These are phyloP conservation scores for Hortiboletus flavorubellus DNA, from an alignment of 768 basidiomycete species.

Conservation along the genomic window DNA sequence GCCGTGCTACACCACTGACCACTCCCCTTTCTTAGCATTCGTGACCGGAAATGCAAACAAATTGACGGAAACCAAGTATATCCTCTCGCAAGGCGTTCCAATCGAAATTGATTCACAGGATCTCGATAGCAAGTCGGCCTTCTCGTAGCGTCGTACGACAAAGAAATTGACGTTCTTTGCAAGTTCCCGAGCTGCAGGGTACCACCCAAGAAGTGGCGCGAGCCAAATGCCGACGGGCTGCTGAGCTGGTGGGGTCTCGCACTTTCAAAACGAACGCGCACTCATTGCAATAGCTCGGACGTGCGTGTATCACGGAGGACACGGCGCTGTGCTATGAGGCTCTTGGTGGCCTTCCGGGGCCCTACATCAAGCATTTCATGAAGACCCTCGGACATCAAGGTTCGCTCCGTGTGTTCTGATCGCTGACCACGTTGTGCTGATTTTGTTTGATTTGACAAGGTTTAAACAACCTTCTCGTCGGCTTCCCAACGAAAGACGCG, in stretches of 20 bases:
- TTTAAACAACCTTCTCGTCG: slow-evolving; percentile 75
- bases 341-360: slow-evolving; percentile 87
- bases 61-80: slow-evolving; percentile 81
- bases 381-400: slow-evolving; percentile 82
- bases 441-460: slow-evolving; percentile 36
- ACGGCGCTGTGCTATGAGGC: slow-evolving; percentile 92
- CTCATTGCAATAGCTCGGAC: slow-evolving; percentile 37
- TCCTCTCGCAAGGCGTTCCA: slow-evolving; percentile 62
- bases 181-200: slow-evolving; percentile 94
- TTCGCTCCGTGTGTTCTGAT: slow-evolving; percentile 19
- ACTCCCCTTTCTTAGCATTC: slow-evolving; percentile 58
- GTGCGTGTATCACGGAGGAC: slow-evolving; percentile 80
- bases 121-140: slow-evolving; percentile 65
- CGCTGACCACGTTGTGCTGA: background rate
- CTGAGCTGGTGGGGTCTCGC: slow-evolving; percentile 60
- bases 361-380: slow-evolving; percentile 96
- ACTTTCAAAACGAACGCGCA: background rate
- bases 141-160: background rate
- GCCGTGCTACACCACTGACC: slow-evolving; percentile 7
- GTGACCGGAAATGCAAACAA: slow-evolving; percentile 96
- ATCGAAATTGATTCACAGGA: slow-evolving; percentile 75
- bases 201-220: slow-evolving; percentile 85
- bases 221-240: slow-evolving; percentile 84
- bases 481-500: slow-evolving; percentile 74
- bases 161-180: background rate